Conservation (phyloP, 2,329 filamentous ascomycete genomes). For the Xylariaceae sp. region DNA sequence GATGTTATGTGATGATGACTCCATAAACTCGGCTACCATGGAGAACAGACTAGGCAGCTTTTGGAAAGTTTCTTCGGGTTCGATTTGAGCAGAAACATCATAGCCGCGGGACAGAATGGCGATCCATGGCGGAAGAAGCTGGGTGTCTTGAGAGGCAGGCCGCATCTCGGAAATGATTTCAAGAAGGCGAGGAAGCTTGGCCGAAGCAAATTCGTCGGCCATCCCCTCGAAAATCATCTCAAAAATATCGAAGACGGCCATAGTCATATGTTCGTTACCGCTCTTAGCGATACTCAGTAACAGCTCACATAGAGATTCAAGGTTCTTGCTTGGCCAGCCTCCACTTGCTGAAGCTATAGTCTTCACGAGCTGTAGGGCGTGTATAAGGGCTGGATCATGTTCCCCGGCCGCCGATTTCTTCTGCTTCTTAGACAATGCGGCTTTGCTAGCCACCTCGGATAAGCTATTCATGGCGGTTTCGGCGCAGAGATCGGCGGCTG, state of each 20-base stretch:
- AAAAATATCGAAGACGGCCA: constrained; percentile 95
- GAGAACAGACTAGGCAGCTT: constrained; percentile 82
- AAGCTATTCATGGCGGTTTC: constrained; percentile 82
- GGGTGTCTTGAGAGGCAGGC: constrained; percentile 88
- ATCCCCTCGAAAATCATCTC: constrained; percentile 94
- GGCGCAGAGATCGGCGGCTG: constrained; percentile 92
- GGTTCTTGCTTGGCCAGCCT: constrained; percentile 95
- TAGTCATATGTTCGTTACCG: constrained; percentile 92
- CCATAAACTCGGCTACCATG: constrained; percentile 75
- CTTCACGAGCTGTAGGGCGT: constrained; percentile 88
- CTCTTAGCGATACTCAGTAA: constrained; percentile 84
- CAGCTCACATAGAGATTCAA: constrained; percentile 85
- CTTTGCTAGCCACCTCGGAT: constrained; percentile 65
- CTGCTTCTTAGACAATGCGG: constrained; percentile 62
- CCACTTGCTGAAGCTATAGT: constrained; percentile 80
- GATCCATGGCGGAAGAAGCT: constrained; percentile 93
- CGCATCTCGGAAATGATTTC: constrained; percentile 90
- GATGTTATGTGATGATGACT: constrained; percentile 87
- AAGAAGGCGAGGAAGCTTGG: constrained; percentile 83
- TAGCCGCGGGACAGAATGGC: constrained; percentile 92
- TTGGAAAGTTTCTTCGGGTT: constrained; percentile 85
- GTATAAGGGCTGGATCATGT: constrained; percentile 81
- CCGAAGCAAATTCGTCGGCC: constrained; percentile 77
- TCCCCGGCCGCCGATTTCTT: constrained; percentile 56
- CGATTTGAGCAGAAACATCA: constrained; percentile 84